Base-by-base conservation (phyloP, 2,329 filamentous ascomycete genomes). In the Pyrenochaeta sp. region DNA sequence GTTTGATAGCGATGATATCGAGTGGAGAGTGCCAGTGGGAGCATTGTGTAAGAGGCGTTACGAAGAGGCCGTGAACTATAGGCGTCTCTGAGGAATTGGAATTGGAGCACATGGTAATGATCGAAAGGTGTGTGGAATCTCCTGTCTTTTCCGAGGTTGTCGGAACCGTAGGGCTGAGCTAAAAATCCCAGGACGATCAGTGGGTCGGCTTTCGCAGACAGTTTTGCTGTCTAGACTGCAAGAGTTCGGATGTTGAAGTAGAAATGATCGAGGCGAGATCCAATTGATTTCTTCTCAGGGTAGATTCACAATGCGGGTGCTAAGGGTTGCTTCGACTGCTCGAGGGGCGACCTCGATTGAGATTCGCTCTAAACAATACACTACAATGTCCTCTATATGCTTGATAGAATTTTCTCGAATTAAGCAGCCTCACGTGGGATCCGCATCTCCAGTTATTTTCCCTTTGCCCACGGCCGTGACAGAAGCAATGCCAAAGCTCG, bases 1-100 rank as follows among this genome's bases (percentile, higher is more conserved):
- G 73, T 40, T 76, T 72, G 56, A 77, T 76, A 53, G 75, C 73
- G 55, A 77, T 74, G 57, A 76, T 74, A 65, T 77, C 75, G 49
- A 76, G 69, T 2, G 71, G 62, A 2, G 71, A 71, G 44, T 68
- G 62, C 59, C 66, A 77, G 54, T 77, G 75, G 9, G 62, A 12
- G 58, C 75, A 77, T 68, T 77, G 73, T 1, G 73, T 75, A 25
- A 65, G 53, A 2, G 68, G 56, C 0, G 71, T 71, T 6, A 77
- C 54, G 8, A 64, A 66, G 34, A 73, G 15, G 40, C 75, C 75
- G 49, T 73, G 58, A 6, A 76, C 63, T 5, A 27, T 45, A 2
- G 68, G 69, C 6, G 39, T 3, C 2, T 19, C 25, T 19, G 30
- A 15, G 2, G 9, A 39, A 36, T 37, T 27, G 8, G 36, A 8